Conservation (phyloP, 495 filamentous ascomycete genomes). For the Penicillium paradoxum region DNA sequence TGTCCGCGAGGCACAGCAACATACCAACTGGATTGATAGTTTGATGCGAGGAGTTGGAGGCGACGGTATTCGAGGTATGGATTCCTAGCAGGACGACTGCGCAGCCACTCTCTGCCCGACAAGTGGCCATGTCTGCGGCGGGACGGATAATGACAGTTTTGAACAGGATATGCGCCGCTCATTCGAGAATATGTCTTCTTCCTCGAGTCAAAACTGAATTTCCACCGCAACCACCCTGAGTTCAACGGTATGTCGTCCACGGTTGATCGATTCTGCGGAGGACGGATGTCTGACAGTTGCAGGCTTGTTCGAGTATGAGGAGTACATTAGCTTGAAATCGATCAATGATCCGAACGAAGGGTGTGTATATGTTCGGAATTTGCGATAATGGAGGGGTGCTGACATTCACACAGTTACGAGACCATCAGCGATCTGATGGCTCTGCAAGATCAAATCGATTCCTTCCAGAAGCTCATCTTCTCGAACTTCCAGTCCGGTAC, state of each 20-base stretch:
- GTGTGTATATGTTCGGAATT: slow-evolving; percentile 21
- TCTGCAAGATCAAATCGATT: slow-evolving; percentile 95
- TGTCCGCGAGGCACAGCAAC: slow-evolving; percentile 80
- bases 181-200: slow-evolving; percentile 96
- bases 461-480: slow-evolving; percentile 96
- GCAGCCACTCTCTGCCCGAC: neutral
- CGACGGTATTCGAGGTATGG: slow-evolving; percentile 73
- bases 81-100: neutral
- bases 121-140: neutral
- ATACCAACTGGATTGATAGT: slow-evolving; percentile 88
- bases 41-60: slow-evolving; percentile 78
- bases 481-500: slow-evolving; percentile 85
- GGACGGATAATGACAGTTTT: slow-evolving; percentile 11
- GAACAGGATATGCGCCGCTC: slow-evolving; percentile 76
- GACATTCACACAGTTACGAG: slow-evolving; percentile 61
- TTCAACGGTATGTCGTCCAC: slow-evolving; percentile 70
- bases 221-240: slow-evolving; percentile 94
- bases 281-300: slow-evolving; percentile 13
- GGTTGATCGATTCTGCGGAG: neutral
- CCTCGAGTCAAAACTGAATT: slow-evolving; percentile 84
- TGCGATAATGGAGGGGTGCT: slow-evolving; percentile 5
- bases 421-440: slow-evolving; percentile 95
- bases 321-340: slow-evolving; percentile 95
- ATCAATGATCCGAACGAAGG: slow-evolving; percentile 99
- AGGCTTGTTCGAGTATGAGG: slow-evolving; percentile 94